A percentile compares a stretch with the other conserved stretches of the same genome.
Conservation (phyloP, 2,329 filamentous ascomycete genomes). For the Paraconiothyrium sp. region DNA sequence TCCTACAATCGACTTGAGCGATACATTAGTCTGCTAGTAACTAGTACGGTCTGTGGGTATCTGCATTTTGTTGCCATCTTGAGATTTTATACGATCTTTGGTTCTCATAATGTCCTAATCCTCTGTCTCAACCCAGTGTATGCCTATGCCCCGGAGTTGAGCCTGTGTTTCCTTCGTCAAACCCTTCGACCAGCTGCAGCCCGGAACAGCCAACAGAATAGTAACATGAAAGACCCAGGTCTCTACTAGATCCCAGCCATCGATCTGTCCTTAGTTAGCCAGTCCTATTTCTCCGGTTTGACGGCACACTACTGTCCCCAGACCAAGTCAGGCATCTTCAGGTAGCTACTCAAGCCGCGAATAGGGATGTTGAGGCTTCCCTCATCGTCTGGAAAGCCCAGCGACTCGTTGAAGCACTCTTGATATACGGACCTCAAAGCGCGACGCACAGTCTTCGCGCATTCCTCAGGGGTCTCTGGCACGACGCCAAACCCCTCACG, state of each 20-base stretch:
- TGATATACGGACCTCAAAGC: constrained; percentile 11
- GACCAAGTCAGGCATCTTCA: background rate
- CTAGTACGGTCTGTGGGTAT: too few relatives aligned
- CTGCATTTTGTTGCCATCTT: too few relatives aligned
- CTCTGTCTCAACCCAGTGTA: background rate
- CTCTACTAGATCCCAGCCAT: background rate
- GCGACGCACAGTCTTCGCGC: background rate
- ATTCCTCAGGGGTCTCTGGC: constrained; percentile 4
- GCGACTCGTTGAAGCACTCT: background rate
- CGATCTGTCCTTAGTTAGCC: background rate
- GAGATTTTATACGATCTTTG: accelerated
- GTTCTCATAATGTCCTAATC: too few relatives aligned
- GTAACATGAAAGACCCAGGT: too few relatives aligned
- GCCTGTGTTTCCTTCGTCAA: background rate
- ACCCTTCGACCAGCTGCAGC: background rate
- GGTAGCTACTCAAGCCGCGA: background rate
- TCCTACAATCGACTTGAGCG: too few relatives aligned
- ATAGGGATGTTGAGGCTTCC: constrained; percentile 7
- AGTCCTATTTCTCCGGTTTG: background rate
- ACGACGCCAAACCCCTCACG: background rate
- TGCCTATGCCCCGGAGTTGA: too few relatives aligned
- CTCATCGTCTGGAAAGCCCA: constrained; percentile 3
- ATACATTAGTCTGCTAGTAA: too few relatives aligned
- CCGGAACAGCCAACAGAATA: background rate
- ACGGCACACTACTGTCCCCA: background rate